Percentiles rank a stretch among this genome's conserved stretches.
phyloP scores from a whole-genome alignment of 805 yeast species.

The Yamadazyma phyllophila region DNA sequence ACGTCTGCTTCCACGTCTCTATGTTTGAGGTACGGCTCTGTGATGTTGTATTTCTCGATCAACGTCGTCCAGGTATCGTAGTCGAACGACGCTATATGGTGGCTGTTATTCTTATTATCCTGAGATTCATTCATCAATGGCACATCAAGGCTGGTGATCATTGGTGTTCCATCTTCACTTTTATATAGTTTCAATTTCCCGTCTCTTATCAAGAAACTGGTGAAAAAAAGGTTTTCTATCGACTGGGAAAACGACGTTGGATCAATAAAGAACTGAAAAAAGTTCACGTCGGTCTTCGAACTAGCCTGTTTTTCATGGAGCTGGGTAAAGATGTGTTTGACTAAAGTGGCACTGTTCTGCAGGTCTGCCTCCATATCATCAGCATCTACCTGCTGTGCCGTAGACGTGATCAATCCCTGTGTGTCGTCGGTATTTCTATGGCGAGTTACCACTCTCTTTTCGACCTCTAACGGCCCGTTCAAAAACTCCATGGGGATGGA shows the following conservation, averaged over 20 bases:
- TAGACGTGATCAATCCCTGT: conserved; percentile 36
- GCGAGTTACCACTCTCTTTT: conserved; percentile 43
- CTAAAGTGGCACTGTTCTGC: conserved; percentile 64
- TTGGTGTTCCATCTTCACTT: conserved; percentile 38
- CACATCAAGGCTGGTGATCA: conserved; percentile 34
- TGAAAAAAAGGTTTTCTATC: conserved; percentile 79
- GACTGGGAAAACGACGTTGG: conserved; percentile 76
- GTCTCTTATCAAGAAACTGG: conserved; percentile 77
- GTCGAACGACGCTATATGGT: conserved; percentile 72
- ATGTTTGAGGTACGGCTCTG: conserved; percentile 50
- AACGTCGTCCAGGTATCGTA: conserved; percentile 62
- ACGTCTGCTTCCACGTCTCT: conserved; percentile 31
- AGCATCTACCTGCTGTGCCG: conserved; percentile 56
- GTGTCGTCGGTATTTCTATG: conserved; percentile 43
- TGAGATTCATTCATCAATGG: conserved; percentile 16
- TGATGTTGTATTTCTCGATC: conserved; percentile 54
- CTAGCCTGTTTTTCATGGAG: conserved; percentile 27
- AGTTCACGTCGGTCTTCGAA: conserved; percentile 39
- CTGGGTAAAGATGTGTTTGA: conserved; percentile 49
- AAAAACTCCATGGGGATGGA: conserved; percentile 58
- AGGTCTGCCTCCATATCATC: conserved; percentile 51
- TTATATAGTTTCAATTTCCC: conserved; percentile 56
- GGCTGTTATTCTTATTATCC: conserved; percentile 28
- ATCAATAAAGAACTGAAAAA: conserved; percentile 68
- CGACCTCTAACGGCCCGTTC: conserved; percentile 67